Evolutionary conservation across 164 flowering plant species (phyloP).

Genomic region (Chimonanthus salicifolius): DNA sequence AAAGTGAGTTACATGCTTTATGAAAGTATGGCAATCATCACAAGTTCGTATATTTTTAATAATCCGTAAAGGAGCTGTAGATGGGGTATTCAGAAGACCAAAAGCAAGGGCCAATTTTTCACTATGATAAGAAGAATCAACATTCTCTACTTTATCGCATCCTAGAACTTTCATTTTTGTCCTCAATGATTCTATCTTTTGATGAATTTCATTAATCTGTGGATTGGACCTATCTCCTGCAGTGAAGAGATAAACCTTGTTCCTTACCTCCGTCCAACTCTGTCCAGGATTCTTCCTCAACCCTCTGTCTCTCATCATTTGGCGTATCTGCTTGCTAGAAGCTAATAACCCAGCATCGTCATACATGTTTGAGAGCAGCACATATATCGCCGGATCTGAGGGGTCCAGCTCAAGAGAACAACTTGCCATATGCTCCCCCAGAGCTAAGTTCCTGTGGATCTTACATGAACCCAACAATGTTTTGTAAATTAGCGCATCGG

Average conservation of each 20-base stretch:
- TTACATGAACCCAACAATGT: slow-evolving; percentile 46
- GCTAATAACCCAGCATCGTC: slow-evolving; percentile 32
- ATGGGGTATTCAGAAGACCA: slow-evolving; percentile 36
- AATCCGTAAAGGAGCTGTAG: slow-evolving; percentile 34
- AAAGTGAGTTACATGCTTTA: slow-evolving; percentile 23
- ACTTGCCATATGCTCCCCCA: slow-evolving; percentile 57
- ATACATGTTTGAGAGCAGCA: slow-evolving; percentile 49
- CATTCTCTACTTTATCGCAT: slow-evolving; percentile 11
- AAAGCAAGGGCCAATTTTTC: slow-evolving; percentile 49
- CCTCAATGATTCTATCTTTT: slow-evolving; percentile 25
- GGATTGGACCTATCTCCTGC: slow-evolving; percentile 37
- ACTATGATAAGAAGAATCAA: slow-evolving; percentile 30
- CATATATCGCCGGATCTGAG: slow-evolving; percentile 42
- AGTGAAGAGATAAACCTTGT: slow-evolving; percentile 29
- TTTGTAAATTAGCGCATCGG: slow-evolving; percentile 44
- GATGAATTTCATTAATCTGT: slow-evolving; percentile 30
- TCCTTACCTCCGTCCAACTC: slow-evolving; percentile 41
- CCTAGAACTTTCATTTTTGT: slow-evolving; percentile 18
- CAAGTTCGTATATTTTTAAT: slow-evolving; percentile 38
- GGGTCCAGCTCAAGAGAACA: slow-evolving; percentile 42
- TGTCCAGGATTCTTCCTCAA: slow-evolving; percentile 37
- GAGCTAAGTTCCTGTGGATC: slow-evolving; percentile 34
- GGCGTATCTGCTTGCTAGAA: slow-evolving; percentile 27
- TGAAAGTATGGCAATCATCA: slow-evolving; percentile 40
- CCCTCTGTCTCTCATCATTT: slow-evolving; percentile 38